Base-by-base conservation (phyloP, 2,329 filamentous ascomycete species). In the Cladorrhinum sp. region DNA sequence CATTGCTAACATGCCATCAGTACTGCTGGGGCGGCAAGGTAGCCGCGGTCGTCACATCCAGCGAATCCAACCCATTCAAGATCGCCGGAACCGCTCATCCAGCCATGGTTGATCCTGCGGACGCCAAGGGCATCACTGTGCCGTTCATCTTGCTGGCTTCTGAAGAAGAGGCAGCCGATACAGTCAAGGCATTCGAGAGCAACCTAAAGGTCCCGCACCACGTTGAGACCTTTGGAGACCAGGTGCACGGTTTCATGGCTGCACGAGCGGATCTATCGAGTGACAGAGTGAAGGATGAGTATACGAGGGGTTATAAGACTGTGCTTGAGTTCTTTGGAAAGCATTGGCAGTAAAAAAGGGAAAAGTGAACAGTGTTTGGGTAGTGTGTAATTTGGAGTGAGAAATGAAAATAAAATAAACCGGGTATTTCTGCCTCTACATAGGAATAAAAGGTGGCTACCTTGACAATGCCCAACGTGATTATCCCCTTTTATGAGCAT, bases 191-290 rank as follows among this genome's bases (percentile, higher is more conserved):
- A 70, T 86, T 84, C 64, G 78, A 83, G 70, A 72, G 76, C n/a
- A 76, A 75, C 9, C 77, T 89, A 55, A 76, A 74, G 24, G 81
- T 76, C 2, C 74, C 81, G 60, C 85, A 86, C 68, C 80, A 86
- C 64, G 81, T 89, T 57, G 86, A 90, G 77, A 85, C 73, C 16
- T 90, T 89, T 68, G 67, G 69, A 21, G 85, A 85, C 69, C 87
- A 89, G 79, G 81, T 86, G 69, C 88, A 91, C 73, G 88, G 88
- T 51, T 91, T 86, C 86, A 91, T 90, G 88, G 86, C 84, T 1
- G 87, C 88, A 1, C 81, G 87, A 24, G 79, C 82, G 0, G 76
- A 89, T 68, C 75, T 90, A 26, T 77, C 79, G 33, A 76, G 87
- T 51, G 74, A 78, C 54, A 80, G 79, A 48, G 82, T 85, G 69